These are phyloP conservation scores for Verbascum thapsus DNA, from an alignment of 257 asterid genomes.

Conservation along the genomic window DNA sequence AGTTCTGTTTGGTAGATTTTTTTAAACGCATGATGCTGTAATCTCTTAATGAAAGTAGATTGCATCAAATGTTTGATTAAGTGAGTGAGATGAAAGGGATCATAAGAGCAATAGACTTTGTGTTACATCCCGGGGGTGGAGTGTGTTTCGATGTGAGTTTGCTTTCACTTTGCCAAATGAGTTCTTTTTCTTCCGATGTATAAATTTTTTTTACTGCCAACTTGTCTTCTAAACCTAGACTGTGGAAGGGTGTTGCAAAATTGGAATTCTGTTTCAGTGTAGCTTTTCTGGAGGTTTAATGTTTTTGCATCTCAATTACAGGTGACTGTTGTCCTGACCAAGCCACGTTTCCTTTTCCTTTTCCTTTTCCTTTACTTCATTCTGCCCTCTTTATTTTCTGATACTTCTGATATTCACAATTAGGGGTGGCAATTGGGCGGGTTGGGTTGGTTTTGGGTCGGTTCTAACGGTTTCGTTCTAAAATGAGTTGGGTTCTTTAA, in stretches of 20 bases:
- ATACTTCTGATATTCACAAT: not conserved
- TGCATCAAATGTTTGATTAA: not conserved
- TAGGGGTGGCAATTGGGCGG: no score
- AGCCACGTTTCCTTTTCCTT: not conserved
- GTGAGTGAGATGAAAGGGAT: slow-evolving; percentile 2
- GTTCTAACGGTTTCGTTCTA: no score
- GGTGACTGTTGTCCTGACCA: not conserved
- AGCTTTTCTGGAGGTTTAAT: no score
- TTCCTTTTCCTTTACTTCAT: not conserved
- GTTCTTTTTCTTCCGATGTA: not conserved
- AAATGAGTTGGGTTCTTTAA: no score
- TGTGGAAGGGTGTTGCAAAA: not conserved
- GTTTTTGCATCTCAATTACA: not conserved
- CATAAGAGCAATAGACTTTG: not conserved
- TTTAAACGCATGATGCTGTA: no score
- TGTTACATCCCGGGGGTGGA: slow-evolving; percentile 1
- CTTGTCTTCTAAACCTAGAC: not conserved
- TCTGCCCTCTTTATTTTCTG: not conserved
- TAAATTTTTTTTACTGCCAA: not conserved
- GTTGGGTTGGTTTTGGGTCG: no score
- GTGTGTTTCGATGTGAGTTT: no score
- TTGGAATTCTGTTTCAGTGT: not conserved
- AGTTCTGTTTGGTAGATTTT: no score
- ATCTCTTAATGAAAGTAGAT: no score
- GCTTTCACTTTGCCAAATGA: no score